These are phyloP conservation scores for Reutealis trisperma DNA, from an alignment of 345 rosid genomes.

Conservation along the genomic window DNA sequence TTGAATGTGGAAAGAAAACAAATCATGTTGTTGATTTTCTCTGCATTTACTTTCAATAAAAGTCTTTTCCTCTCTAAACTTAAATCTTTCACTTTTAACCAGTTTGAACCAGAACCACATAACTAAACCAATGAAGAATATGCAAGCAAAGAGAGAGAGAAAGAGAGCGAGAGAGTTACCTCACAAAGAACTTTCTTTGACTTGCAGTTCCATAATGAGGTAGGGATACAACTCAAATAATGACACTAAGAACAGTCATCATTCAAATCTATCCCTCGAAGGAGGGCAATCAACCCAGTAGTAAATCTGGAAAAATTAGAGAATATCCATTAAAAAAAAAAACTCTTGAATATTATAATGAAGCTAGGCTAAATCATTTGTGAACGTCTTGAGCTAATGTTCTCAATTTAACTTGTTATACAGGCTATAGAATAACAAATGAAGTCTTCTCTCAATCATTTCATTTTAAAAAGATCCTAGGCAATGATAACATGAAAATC, in stretches of 20 bases:
- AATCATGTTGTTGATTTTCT: background rate
- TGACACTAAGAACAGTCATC: slow-evolving; percentile 24
- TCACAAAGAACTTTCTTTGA: slow-evolving; percentile 47
- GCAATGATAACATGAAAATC: background rate
- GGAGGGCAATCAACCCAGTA: slow-evolving; percentile 20
- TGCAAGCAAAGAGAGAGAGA: background rate
- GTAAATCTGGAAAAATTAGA: slow-evolving; percentile 25
- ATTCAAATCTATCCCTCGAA: slow-evolving; percentile 22
- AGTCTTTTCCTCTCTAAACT: background rate
- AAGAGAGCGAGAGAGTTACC: slow-evolving; percentile 43
- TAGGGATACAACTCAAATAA: slow-evolving; percentile 23
- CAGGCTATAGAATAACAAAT: background rate
- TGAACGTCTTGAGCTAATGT: background rate
- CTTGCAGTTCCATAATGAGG: slow-evolving; percentile 37
- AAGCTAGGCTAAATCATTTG: background rate
- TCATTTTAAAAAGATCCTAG: background rate
- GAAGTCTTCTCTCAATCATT: background rate
- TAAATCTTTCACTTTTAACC: background rate
- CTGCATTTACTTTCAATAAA: background rate
- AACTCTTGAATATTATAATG: background rate
- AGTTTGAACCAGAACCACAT: background rate
- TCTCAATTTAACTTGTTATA: background rate
- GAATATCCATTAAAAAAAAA: background rate
- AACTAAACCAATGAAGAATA: background rate
- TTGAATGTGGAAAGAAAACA: background rate